Conservation (phyloP, 768 basidiomycete genomes). For the Auriscalpium microsporum region DNA sequence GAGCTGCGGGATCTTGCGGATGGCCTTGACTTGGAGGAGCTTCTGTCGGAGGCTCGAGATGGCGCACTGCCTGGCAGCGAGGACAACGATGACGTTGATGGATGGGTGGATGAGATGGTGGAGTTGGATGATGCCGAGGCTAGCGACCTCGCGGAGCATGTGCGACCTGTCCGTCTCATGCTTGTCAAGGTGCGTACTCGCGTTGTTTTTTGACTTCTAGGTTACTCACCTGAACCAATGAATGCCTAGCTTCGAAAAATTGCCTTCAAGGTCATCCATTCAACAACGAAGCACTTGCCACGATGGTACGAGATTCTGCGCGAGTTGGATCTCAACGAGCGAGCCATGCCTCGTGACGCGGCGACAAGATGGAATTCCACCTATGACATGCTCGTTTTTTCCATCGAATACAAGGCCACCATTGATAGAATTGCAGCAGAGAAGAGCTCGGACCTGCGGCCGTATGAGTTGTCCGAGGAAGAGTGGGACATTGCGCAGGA, state of each 20-base stretch:
- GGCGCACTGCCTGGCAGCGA: background rate
- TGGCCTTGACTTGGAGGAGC: too few species aligned
- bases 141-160: conserved; percentile 10
- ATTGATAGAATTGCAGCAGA: conserved; percentile 4
- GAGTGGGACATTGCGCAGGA: background rate
- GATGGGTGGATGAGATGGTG: conserved; percentile 21
- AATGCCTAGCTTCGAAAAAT: conserved; percentile 6
- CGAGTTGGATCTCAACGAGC: too few species aligned
- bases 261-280: conserved; percentile 17
- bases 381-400: conserved; percentile 4
- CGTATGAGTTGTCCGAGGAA: conserved; percentile 6
- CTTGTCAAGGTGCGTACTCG: conserved; percentile 27
- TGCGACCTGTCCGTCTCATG: conserved; percentile 18
- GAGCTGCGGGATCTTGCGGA: too few species aligned
- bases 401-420: conserved; percentile 6
- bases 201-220: too few species aligned
- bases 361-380: conserved; percentile 21
- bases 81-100: conserved; percentile 12
- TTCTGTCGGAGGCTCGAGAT: background rate
- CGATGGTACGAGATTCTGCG: conserved; percentile 17
- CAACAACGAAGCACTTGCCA: conserved; percentile 15
- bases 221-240: too few species aligned
- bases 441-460: background rate
- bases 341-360: conserved; percentile 19
- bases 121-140: conserved; percentile 10